Evolutionary conservation across 225 moss, liverwort and hornwort genomes (phyloP).

Genomic region (Sphagnum contortum): DNA sequence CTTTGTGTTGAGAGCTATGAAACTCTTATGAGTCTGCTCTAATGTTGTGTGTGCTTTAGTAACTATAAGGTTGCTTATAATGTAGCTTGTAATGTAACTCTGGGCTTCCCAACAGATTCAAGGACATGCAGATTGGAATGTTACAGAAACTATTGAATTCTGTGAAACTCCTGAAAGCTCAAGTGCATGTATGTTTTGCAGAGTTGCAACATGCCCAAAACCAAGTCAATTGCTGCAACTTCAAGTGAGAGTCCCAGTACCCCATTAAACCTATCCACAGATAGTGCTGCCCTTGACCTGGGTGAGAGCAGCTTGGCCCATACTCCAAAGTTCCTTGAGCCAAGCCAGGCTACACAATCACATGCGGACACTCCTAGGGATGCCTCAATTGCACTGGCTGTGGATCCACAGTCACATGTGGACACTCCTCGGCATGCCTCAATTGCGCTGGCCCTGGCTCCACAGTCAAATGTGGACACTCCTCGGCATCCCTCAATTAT

Average conservation of each 20-base stretch:
- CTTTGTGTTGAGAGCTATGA: too few relatives aligned
- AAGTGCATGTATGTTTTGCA: slow-evolving; percentile 1
- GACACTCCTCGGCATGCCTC: background rate
- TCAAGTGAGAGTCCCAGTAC: background rate
- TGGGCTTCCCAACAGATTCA: too few relatives aligned
- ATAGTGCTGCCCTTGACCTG: background rate
- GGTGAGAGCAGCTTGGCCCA: slow-evolving; percentile 12
- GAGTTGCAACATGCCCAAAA: slow-evolving; percentile 24
- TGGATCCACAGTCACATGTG: background rate
- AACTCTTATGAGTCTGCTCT: too few relatives aligned
- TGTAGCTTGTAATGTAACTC: too few relatives aligned
- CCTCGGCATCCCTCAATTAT: background rate
- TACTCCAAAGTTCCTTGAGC: background rate
- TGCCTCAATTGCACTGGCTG: background rate
- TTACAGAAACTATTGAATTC: too few relatives aligned
- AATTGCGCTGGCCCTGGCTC: background rate
- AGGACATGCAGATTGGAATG: too few relatives aligned
- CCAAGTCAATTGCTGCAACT: slow-evolving; percentile 4
- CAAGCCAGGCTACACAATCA: background rate
- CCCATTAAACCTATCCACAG: background rate
- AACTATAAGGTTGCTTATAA: too few relatives aligned
- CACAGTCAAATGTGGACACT: background rate
- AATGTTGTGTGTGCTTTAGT: too few relatives aligned
- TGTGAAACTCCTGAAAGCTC: too few relatives aligned
- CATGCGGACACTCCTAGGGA: background rate